Base-by-base conservation (phyloP, 306 rosid genomes). In the Vachellia collinsii region DNA sequence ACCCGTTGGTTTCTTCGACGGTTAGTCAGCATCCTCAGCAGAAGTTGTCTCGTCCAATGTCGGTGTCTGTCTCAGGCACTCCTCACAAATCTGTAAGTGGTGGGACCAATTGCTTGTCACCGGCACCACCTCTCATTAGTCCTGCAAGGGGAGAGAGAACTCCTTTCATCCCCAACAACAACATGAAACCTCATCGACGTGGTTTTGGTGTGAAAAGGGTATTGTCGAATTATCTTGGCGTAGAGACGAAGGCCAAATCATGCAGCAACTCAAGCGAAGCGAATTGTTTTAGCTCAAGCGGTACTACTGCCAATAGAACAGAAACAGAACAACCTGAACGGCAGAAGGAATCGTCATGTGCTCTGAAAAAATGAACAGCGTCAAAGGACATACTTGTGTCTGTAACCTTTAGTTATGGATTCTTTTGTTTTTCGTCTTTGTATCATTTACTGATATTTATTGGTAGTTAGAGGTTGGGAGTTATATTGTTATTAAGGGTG, bases 191-290 rank as follows among this genome's bases (percentile, higher is more conserved):
- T 74, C 82, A 64, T 36, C 92, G 92, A 7, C 97, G 92, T 0
- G 94, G 97, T 11, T 85, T 94, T 48, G 97, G 97, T 41, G 99
- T 94, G 66, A 93, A 88, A 84, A 88, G 93, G 77, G 99, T 84
- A 1, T 87, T 94, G 90, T 89, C 99, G 17, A 93, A 94, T 82
- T 94, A 94, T 87, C 99, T 94, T 58, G 97, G 99, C 10, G 97
- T 72, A 10, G 99, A 94, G 63, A 73, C 90, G 22, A 94, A 93
- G 71, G 72, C 90, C 23, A 94, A 83, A 87, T 85, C 85, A 50
- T 84, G 91, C 54, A 80, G 89, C 82, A 88, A 88, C 67, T 79
- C 90, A 69, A 85, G 74, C 14, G 93, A 88, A 87, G 86, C 81
- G n/a, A 83, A 74, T 25, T 63, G 81, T 70, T 63, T 86, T 14